Evolutionary conservation across 73 alveolate genomes (phyloP), one percentile per base, ranked within the genome.

Genomic region (Tetrahymena borealis): DNA sequence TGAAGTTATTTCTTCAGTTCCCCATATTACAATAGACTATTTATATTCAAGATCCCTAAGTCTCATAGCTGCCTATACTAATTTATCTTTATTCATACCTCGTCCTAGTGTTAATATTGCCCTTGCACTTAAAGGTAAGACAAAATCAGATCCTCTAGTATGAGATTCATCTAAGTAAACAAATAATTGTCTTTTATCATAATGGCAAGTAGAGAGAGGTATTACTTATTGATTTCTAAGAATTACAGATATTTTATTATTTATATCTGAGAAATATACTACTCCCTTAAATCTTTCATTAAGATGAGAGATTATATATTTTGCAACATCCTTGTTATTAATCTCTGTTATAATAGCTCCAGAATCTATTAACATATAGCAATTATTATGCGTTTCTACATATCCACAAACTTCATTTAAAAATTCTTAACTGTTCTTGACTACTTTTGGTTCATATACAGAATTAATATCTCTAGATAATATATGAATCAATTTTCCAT

Each of bases 61-160:
- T 39, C 96, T 91, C 96, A 91, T 94, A 35, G 95, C 78, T 16
- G 96, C 96, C 39, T 94, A 93, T 43, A 94, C 91, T 3, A 94
- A 85, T 40, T 91, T 41, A 90, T 94, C 96, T 18, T 94, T 94
- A 28, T 94, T 94, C 78, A 90, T 78, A 77, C 90, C 94, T n/a
- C 33, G n/a, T 37, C 96, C 94, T 4, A 94, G 15, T 11, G 96
- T 91, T 78, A 94, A 91, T 35, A 94, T 94, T 11, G 96, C 96
- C 12, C 90, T 90, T 9, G 96, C 90, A 20, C 33, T 91, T 15
- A 78, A 79, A 1, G 96, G 93, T 31, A 94, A 90, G 16, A 90
- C 85, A 32, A 94, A 32, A 37, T 94, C 96, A 2, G 96, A 90
- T 94, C 96, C 96, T 24, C 96, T n/a, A 2, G 96, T 94, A 85